These are phyloP conservation scores for Jatropha podagrica DNA, from an alignment of 441 rosid species.

Conservation along the genomic window DNA sequence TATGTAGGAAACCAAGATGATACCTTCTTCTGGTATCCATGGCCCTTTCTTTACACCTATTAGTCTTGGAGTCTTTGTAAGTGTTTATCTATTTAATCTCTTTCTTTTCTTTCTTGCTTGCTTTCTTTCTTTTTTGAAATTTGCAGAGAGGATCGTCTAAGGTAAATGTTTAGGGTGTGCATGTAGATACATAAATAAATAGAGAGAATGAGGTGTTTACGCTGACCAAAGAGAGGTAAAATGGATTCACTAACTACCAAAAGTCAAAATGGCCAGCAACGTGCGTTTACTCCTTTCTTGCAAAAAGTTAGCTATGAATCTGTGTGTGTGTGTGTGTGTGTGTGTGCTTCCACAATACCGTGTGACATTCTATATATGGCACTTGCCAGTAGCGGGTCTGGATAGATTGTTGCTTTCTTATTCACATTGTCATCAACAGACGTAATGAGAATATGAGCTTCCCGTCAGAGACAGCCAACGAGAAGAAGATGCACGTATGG, in stretches of 20 bases:
- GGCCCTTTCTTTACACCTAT: conserved; percentile 88
- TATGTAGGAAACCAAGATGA: conserved; percentile 79
- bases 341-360: conserved; percentile 15
- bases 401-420: no score
- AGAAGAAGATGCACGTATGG: no score
- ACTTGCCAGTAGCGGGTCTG: no score
- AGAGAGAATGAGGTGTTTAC: not conserved
- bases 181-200: conserved; percentile 20
- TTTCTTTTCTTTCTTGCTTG: no score
- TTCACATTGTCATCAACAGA: no score
- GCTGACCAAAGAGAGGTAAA: conserved; percentile 43
- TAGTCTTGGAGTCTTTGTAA: not conserved
- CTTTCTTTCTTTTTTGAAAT: conserved; percentile 7
- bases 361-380: conserved; percentile 28
- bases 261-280: conserved; percentile 66
- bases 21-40: conserved; percentile 97
- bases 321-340: not conserved
- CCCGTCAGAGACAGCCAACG: no score
- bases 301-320: conserved; percentile 51
- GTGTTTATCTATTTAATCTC: no score
- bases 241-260: conserved; percentile 25
- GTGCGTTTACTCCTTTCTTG: conserved; percentile 60
- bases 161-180: conserved; percentile 21
- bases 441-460: no score
- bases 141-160: conserved; percentile 32